Conservation (phyloP, 345 rosid species). For the Hibiscus trionum region DNA sequence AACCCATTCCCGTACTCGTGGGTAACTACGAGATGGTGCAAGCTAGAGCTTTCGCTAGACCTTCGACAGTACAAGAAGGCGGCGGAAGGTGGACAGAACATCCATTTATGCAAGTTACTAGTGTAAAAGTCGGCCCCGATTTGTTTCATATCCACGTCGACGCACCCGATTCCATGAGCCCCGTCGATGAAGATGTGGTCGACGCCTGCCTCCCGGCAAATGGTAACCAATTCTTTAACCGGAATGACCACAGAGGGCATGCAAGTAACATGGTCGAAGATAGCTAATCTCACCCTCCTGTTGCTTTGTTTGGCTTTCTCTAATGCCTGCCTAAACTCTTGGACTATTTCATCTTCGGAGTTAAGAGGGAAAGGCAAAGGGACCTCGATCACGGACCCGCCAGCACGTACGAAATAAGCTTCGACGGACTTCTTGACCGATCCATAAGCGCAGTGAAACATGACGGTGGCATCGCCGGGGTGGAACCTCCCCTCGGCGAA, state of each 20-base stretch:
- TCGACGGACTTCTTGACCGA: conserved; percentile 86
- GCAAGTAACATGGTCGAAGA: conserved; percentile 86
- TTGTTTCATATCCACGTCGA: conserved; percentile 71
- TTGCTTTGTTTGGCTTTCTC: conserved; percentile 57
- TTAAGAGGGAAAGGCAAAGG: conserved; percentile 71
- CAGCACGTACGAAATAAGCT: conserved; percentile 74
- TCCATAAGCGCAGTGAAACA: conserved; percentile 78
- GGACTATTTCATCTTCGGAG: conserved; percentile 52
- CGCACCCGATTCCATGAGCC: conserved; percentile 61
- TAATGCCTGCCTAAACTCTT: conserved; percentile 50
- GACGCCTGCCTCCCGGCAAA: conserved; percentile 80
- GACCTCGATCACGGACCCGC: conserved; percentile 78
- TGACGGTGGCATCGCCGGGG: conserved; percentile 54
- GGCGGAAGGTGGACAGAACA: conserved; percentile 78
- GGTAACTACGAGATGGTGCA: conserved; percentile 93
- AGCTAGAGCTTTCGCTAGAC: conserved; percentile 21
- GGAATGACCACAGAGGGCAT: conserved; percentile 93
- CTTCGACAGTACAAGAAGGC: conserved; percentile 74
- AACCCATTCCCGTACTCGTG: conserved; percentile 84
- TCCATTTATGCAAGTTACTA: conserved; percentile 88
- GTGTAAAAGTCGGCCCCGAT: conserved; percentile 91
- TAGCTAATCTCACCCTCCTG: conserved; percentile 63
- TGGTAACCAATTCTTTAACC: conserved; percentile 58
- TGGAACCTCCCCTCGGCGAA: neutral
- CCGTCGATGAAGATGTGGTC: conserved; percentile 87